Conservation (phyloP, 2,329 filamentous ascomycete species). For the Hymenoscyphus infarciens region DNA sequence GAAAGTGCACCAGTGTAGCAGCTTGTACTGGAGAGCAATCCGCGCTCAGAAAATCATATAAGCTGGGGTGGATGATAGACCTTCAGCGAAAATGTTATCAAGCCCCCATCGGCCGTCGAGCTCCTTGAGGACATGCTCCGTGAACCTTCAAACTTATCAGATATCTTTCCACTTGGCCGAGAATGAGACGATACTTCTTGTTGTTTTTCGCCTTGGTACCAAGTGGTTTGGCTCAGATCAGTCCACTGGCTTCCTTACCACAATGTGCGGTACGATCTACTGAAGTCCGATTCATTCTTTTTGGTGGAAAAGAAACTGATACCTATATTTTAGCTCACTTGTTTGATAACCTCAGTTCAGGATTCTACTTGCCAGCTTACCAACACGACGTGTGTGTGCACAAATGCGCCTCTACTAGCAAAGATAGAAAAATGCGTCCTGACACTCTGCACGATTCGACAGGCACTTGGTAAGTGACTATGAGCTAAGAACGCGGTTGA, state of each 20-base stretch:
- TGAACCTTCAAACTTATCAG: background rate
- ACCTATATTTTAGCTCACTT: constrained; percentile 17
- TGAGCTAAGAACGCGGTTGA: background rate
- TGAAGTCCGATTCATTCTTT: too few relatives aligned
- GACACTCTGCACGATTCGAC: constrained; percentile 37
- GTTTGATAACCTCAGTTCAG: constrained; percentile 15
- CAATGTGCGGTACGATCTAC: constrained; percentile 6
- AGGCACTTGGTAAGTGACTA: constrained; percentile 35
- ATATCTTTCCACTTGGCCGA: background rate
- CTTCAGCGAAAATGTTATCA: background rate
- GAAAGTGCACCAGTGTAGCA: too few relatives aligned
- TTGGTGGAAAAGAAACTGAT: background rate
- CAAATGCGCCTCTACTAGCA: constrained; percentile 34
- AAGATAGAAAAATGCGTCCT: constrained; percentile 37
- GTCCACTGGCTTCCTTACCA: constrained; percentile 1
- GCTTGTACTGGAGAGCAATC: too few relatives aligned
- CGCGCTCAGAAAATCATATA: background rate
- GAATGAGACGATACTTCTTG: background rate
- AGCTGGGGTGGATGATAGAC: background rate
- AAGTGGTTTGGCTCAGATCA: constrained; percentile 1
- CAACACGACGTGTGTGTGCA: constrained; percentile 41
- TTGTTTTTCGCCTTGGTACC: background rate
- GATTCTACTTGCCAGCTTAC: constrained; percentile 38
- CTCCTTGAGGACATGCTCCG: background rate
- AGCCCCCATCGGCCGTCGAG: background rate